A percentile compares a stretch with the other conserved stretches of the same genome.
These are phyloP conservation scores for Euphorbia pulcherrima DNA, from an alignment of 345 rosid species.

Conservation along the genomic window DNA sequence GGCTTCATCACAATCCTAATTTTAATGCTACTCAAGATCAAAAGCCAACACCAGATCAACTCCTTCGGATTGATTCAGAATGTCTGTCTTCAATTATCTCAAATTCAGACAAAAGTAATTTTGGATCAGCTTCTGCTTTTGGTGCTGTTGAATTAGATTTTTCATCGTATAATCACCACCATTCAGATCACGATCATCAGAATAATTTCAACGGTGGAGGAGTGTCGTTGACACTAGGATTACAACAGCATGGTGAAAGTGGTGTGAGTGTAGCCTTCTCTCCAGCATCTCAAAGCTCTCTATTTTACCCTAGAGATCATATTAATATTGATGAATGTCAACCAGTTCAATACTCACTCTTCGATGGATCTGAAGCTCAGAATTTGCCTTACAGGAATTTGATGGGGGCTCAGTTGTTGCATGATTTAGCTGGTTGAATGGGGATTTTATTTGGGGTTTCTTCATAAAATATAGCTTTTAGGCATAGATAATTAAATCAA, in stretches of 20 bases:
- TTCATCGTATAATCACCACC: constrained; percentile 60
- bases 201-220: constrained; percentile 50
- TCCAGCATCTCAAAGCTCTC: constrained; percentile 58
- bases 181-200: constrained; percentile 21
- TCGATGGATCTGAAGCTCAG: constrained; percentile 84
- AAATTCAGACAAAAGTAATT: constrained; percentile 43
- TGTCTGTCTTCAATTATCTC: constrained; percentile 78
- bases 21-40: too few relatives aligned
- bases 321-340: constrained; percentile 75
- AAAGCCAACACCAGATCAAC: constrained; percentile 64
- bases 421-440: constrained; percentile 70
- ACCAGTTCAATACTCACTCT: constrained; percentile 67
- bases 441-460: constrained; percentile 26
- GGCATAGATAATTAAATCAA: constrained; percentile 20
- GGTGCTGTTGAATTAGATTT: constrained; percentile 63
- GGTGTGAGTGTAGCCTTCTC: constrained; percentile 78
- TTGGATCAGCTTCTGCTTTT: constrained; percentile 33
- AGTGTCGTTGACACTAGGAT: constrained; percentile 90
- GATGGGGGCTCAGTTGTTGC: constrained; percentile 96
- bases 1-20: constrained; percentile 25
- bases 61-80: constrained; percentile 74
- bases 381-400: constrained; percentile 84
- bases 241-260: constrained; percentile 68
- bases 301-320: constrained; percentile 75
- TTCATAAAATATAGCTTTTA: constrained; percentile 16